These are phyloP conservation scores for Ceratobasidium sp. DNA, from an alignment of 1,284 basidiomycete species.

Conservation along the genomic window DNA sequence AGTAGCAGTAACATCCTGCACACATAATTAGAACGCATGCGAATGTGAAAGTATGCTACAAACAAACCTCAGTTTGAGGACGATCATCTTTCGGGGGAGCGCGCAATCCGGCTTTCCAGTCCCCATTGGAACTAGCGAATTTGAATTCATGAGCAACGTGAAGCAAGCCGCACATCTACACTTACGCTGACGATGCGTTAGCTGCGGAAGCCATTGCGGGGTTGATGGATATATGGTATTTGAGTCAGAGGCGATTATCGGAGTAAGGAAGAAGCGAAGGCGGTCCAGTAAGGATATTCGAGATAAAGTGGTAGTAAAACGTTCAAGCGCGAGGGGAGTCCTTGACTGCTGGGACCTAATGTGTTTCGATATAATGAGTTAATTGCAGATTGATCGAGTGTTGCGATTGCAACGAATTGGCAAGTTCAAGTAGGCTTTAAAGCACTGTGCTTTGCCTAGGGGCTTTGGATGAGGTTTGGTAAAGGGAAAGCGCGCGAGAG, in stretches of 20 bases:
- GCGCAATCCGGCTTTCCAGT: conserved; percentile 79
- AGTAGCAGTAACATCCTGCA: conserved; percentile 83
- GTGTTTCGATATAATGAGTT: conserved; percentile 2
- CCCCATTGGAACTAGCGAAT: conserved; percentile 42
- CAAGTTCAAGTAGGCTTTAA: neutral
- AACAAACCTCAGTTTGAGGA: conserved; percentile 81
- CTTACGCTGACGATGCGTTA: conserved; percentile 42
- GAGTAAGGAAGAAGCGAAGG: neutral
- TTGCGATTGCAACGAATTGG: conserved; percentile 13
- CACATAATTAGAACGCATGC: conserved; percentile 14
- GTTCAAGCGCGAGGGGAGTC: neutral
- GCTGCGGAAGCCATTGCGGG: conserved; percentile 51
- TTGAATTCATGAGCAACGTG: neutral
- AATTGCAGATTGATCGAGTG: neutral
- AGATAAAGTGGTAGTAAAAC: neutral
- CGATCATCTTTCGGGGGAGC: conserved; percentile 89
- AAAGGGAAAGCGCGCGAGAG: conserved; percentile 25
- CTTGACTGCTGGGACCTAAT: neutral
- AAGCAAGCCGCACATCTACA: conserved; percentile 1
- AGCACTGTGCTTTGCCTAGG: conserved; percentile 1
- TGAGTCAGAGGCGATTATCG: neutral
- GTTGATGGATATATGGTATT: neutral
- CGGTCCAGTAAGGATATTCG: neutral
- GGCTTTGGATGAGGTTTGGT: conserved; percentile 26
- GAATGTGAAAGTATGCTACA: neutral